These are phyloP conservation scores for Backusella parvicylindrica DNA, from an alignment of 192 early-diverging fungal genomes.

Conservation along the genomic window DNA sequence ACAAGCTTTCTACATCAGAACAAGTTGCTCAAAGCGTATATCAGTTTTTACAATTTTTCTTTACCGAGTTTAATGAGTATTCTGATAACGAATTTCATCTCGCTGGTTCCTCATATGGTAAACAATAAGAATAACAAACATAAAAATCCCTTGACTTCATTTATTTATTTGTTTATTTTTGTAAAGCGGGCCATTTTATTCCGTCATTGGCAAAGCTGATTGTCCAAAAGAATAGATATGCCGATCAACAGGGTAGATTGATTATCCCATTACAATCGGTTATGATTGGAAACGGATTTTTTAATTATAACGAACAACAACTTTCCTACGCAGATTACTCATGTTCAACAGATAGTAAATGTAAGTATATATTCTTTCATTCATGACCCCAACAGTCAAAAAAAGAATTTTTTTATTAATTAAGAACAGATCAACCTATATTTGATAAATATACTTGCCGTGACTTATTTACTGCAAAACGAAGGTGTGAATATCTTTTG, in stretches of 20 bases:
- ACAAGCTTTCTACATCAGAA: slow-evolving; percentile 62
- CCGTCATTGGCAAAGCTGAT: slow-evolving; percentile 87
- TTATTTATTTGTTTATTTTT: background rate
- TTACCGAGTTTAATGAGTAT: slow-evolving; percentile 81
- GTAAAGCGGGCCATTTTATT: slow-evolving; percentile 77
- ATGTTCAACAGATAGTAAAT: slow-evolving; percentile 45
- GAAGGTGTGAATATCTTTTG: slow-evolving; percentile 73
- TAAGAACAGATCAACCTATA: slow-evolving; percentile 64
- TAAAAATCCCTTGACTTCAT: background rate
- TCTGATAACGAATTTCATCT: slow-evolving; percentile 77
- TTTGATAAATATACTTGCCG: slow-evolving; percentile 70
- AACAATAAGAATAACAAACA: background rate
- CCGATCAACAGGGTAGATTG: slow-evolving; percentile 20
- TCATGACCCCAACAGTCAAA: too few species aligned
- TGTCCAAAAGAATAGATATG: slow-evolving; percentile 67
- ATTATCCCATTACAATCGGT: slow-evolving; percentile 70
- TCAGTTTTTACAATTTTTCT: slow-evolving; percentile 90
- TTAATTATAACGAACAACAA: slow-evolving; percentile 86
- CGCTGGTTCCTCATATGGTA: slow-evolving; percentile 71
- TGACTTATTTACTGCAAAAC: slow-evolving; percentile 66
- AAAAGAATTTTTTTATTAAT: background rate
- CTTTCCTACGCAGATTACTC: slow-evolving; percentile 80
- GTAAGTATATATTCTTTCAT: background rate
- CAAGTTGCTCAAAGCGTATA: slow-evolving; percentile 83
- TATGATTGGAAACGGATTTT: slow-evolving; percentile 90